phyloP scores from a whole-genome alignment of 768 basidiomycete genomes.

The Suillus occidentalis region DNA sequence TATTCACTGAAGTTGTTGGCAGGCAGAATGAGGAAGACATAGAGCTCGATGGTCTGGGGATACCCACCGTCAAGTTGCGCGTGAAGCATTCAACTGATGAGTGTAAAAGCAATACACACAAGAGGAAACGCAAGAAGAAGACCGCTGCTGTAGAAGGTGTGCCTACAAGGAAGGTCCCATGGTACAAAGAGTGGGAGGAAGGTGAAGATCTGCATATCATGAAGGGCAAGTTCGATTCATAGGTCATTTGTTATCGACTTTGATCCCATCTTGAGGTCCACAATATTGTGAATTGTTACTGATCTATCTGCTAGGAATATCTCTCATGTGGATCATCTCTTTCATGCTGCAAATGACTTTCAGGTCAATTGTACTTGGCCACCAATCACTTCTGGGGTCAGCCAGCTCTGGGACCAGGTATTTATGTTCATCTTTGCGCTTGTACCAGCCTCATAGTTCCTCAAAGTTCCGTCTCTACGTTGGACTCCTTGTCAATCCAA shows the following conservation, averaged over 20 bases:
- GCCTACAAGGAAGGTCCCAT: conserved; percentile 36
- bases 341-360: conserved; percentile 61
- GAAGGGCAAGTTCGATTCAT: conserved; percentile 50
- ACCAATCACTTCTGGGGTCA: conserved; percentile 28
- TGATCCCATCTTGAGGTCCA: conserved; percentile 1
- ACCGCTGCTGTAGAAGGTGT: conserved; percentile 17
- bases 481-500: conserved; percentile 54
- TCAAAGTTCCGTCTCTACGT: conserved; percentile 59
- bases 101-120: conserved; percentile 56
- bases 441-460: neutral
- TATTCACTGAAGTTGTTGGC: conserved; percentile 40
- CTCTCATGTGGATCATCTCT: conserved; percentile 53
- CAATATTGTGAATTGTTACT: conserved; percentile 4
- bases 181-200: conserved; percentile 77
- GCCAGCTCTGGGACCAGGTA: conserved; percentile 68
- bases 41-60: conserved; percentile 66
- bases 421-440: conserved; percentile 9
- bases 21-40: conserved; percentile 41
- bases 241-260: conserved; percentile 23
- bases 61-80: conserved; percentile 60
- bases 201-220: conserved; percentile 48
- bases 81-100: conserved; percentile 54
- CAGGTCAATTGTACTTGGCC: conserved; percentile 41
- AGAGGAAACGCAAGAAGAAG: conserved; percentile 47
- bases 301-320: conserved; percentile 35